Evolutionary conservation across 306 rosid genomes (phyloP).

Genomic region (Casuarina equisetifolia): DNA sequence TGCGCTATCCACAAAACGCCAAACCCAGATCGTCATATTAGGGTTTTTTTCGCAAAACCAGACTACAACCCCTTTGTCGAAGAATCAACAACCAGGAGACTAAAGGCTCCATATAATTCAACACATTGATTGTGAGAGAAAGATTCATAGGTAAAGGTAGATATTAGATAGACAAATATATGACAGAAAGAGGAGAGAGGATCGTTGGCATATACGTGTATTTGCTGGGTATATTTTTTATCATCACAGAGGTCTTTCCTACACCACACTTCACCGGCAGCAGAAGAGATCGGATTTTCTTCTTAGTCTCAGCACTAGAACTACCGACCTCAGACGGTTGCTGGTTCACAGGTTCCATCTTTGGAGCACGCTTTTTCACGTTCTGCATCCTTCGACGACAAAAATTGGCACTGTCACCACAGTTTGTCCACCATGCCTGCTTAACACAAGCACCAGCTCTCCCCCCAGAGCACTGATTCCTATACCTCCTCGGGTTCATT

Average conservation of each 20-base stretch:
- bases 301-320: slow-evolving; percentile 2
- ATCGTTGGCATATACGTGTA: slow-evolving; percentile 39
- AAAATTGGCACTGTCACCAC: background rate
- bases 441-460: background rate
- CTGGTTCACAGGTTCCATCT: background rate
- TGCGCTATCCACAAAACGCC: background rate
- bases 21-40: background rate
- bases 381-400: background rate
- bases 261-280: slow-evolving; percentile 11
- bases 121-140: no score
- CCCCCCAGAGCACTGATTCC: background rate
- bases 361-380: background rate
- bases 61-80: background rate
- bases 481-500: background rate
- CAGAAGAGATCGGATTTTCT: background rate
- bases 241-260: slow-evolving; percentile 51
- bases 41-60: slow-evolving; percentile 1
- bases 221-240: slow-evolving; percentile 52
- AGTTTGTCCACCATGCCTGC: background rate
- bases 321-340: background rate
- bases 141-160: no score
- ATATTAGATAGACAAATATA: no score
- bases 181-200: background rate
- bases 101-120: no score
- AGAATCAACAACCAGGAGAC: background rate